Evolutionary conservation across 179 eudicot genomes (phyloP).

Genomic region (Spinacia oleracea): DNA sequence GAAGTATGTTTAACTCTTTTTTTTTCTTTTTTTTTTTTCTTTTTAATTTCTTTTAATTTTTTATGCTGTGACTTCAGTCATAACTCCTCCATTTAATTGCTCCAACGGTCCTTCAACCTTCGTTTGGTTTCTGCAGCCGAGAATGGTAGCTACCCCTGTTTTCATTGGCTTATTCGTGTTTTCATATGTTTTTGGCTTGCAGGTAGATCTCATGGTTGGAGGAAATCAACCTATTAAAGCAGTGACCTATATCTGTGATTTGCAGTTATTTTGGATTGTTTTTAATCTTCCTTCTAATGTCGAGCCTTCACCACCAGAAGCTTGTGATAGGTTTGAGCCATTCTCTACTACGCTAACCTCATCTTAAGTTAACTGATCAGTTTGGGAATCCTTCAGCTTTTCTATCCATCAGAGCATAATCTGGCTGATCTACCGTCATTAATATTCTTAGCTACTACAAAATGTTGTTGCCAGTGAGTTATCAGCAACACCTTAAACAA

Average conservation of each 20-base stretch:
- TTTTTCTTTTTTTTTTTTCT: not conserved
- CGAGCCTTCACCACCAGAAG: constrained; percentile 51
- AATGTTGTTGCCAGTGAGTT: not conserved
- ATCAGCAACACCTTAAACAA: not conserved
- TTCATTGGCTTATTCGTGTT: not conserved
- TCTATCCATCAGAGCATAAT: not conserved
- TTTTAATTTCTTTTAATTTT: not conserved
- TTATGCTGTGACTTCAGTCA: not conserved
- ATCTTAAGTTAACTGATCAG: not conserved
- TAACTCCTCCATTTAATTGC: not conserved
- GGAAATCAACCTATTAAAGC: constrained; percentile 83
- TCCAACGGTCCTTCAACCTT: not conserved
- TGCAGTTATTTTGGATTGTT: constrained; percentile 72
- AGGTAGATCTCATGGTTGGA: constrained; percentile 93
- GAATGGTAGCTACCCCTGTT: not conserved
- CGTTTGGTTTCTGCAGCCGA: not conserved
- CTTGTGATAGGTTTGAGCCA: constrained; percentile 54
- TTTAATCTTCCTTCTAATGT: constrained; percentile 65
- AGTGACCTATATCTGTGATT: constrained; percentile 53
- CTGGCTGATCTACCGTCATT: not conserved
- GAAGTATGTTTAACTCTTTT: constrained; percentile 51
- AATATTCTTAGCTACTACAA: not conserved
- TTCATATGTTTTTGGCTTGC: constrained; percentile 25
- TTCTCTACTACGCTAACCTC: not conserved
- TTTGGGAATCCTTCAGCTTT: not conserved